Evolutionary conservation across 192 early-diverging fungal genomes (phyloP), one percentile per base, ranked within the genome.

Genomic region (Backusella sp.): DNA sequence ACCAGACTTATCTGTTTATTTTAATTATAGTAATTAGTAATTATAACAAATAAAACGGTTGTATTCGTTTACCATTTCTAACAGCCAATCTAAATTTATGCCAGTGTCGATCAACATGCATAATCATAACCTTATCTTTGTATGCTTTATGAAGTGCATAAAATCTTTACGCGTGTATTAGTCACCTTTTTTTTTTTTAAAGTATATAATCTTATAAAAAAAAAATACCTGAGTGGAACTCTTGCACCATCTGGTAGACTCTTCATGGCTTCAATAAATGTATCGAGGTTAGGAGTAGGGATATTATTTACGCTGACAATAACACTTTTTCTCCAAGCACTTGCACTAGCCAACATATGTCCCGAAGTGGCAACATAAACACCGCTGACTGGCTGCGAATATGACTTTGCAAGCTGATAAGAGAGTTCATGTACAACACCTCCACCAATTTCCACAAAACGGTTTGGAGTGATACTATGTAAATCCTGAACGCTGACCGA

Each of bases 61-160:
- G 11, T 35, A 1, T 52, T 67, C 0, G 44, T 36, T 74, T 84
- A 87, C 86, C 88, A 84, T 96, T 93, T 74, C 97, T 89, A 4
- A 84, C 77, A 23, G 94, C 92, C 75, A 96, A 67, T 72, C 93
- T 84, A 82, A 95, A 95, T 49, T 85, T 86, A 75, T 90, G 88
- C 96, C 96, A 98, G 78, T 96, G 95, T 71, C 94, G 86, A 77
- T 96, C 92, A 8, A 96, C 90, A 71, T 88, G 91, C 85, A 96
- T 94, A 62, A 98, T 92, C 77, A 89, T 89, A 15, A 98, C 87
- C 56, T 88, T 90, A 69, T 92, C 90, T 35, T 91, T 91, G 83
- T 97, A 90, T 8, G 94, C 90, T 72, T 95, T 92, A 21, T 88
- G 91, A 12, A 98, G 89, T 9, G 88, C 81, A 78, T 94, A 97